Conservation (phyloP, 2,329 filamentous ascomycete genomes). For the Diplocarpon rosae region DNA sequence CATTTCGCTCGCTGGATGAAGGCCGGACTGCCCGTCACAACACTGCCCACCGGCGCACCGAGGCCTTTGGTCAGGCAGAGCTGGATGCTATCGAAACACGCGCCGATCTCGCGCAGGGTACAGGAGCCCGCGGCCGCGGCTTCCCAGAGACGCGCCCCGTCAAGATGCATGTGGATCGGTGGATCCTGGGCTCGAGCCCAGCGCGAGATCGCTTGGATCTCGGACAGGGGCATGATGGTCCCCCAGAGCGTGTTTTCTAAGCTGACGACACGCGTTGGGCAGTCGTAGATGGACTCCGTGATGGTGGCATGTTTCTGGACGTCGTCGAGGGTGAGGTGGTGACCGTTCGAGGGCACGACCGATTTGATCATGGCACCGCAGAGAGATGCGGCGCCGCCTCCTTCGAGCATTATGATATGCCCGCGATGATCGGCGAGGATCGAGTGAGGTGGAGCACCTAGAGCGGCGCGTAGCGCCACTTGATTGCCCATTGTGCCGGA, state of each 20-base stretch:
- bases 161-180: slow-evolving; percentile 51
- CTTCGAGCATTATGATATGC: slow-evolving; percentile 62
- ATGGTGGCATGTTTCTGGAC: slow-evolving; percentile 54
- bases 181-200: slow-evolving; percentile 57
- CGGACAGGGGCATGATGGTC: slow-evolving; percentile 65
- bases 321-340: slow-evolving; percentile 51
- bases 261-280: slow-evolving; percentile 69
- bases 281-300: slow-evolving; percentile 61
- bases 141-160: slow-evolving; percentile 75
- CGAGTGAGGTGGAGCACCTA: slow-evolving; percentile 70
- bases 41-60: slow-evolving; percentile 67
- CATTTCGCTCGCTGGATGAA: slow-evolving; percentile 53
- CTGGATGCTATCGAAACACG: slow-evolving; percentile 60
- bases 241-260: slow-evolving; percentile 75
- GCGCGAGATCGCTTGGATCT: slow-evolving; percentile 55
- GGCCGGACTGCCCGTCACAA: slow-evolving; percentile 50
- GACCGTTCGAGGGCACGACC: slow-evolving; percentile 55
- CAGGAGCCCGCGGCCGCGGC: slow-evolving; percentile 61
- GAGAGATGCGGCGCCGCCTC: slow-evolving; percentile 53
- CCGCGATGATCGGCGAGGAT: slow-evolving; percentile 68
- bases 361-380: slow-evolving; percentile 59
- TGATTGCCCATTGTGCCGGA: slow-evolving; percentile 95
- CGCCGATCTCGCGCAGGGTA: slow-evolving; percentile 52
- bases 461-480: slow-evolving; percentile 66
- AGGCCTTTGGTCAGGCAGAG: slow-evolving; percentile 76